These are phyloP conservation scores for Balamuthia mandrillaris DNA, from an alignment of 208 protist genomes.

Conservation along the genomic window DNA sequence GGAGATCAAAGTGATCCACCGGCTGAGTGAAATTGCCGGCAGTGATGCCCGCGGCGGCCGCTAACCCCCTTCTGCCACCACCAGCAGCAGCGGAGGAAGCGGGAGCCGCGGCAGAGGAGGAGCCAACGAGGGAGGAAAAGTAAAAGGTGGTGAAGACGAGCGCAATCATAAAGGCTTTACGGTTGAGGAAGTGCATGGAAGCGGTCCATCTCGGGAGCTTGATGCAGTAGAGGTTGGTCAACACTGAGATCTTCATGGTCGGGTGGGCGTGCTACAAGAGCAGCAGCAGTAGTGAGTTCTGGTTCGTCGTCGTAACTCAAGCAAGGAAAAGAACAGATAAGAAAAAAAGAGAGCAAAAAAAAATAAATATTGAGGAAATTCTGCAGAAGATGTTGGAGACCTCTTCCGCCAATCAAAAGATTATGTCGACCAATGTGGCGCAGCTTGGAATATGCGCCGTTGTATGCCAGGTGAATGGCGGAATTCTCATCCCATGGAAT, in stretches of 20 bases:
- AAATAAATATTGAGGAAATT: too few relatives aligned
- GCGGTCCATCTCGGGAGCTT: neutral
- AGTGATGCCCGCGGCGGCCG: neutral
- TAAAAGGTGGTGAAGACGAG: neutral
- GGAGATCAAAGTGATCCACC: constrained; percentile 35
- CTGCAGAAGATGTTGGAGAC: too few relatives aligned
- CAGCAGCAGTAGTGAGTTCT: too few relatives aligned
- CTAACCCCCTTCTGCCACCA: neutral
- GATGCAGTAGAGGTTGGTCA: neutral
- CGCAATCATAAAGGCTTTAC: neutral
- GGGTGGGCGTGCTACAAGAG: too few relatives aligned
- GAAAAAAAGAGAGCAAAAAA: too few relatives aligned
- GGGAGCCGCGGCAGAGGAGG: neutral
- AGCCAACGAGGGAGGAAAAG: neutral
- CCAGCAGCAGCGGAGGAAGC: neutral
- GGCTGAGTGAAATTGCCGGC: constrained; percentile 22
- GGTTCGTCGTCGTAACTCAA: too few relatives aligned
- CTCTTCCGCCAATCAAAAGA: too few relatives aligned
- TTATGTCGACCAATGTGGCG: too few relatives aligned
- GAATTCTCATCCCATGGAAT: too few relatives aligned
- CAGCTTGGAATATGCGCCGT: too few relatives aligned
- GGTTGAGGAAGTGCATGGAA: neutral
- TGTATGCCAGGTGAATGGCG: too few relatives aligned
- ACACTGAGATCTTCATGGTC: neutral
- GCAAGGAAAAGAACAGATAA: too few relatives aligned